Base-by-base conservation (phyloP, 2,329 filamentous ascomycete genomes). In the Aspergillus ochraceoroseus region DNA sequence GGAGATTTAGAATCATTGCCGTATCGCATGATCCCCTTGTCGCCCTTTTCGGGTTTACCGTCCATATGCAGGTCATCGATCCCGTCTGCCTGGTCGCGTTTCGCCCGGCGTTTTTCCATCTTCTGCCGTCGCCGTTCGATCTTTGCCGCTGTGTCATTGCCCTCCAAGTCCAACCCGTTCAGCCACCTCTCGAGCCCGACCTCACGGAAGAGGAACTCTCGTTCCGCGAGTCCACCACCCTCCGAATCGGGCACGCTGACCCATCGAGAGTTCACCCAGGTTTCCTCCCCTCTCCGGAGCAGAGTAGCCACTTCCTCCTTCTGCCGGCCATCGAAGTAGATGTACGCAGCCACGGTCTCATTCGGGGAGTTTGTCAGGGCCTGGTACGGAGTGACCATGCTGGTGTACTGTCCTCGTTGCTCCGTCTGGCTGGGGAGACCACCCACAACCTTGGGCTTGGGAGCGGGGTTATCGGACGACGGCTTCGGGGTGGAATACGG, bases 241-340 rank as follows among this genome's bases (percentile, higher is more conserved):
- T 96, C 90, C 15, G 83, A 80, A 18, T 89, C 83, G 2, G 90
- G 87, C 5, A 98, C 81, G 60, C 94, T 90, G 34, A 98, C 92
- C 92, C 92, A 98, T 55, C 92, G 77, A 41, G 88, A 95, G 60
- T 96, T 98, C 15, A 98, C 94, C 92, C 92, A 98, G 2, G 92
- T 98, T 68, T 98, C 92, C 62, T 96, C 92, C 15, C 92, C 90
- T 8, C 89, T 84, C 40, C 92, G 77, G 37, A 98, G 73, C 42
- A 98, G 72, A 8, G 92, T 98, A 37, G 92, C 92, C 2, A 98
- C 94, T 68, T 98, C 92, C 63, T 98, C 92, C 65, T 98, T 98
- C 46, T 79, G 78, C 48, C 92, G 77, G 12, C 92, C 92, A 65
- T 98, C 92, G 60, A 98, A 98, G 70, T 98, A 98, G 55, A 98